phyloP scores from a whole-genome alignment of 306 rosid species.

The Myrica gale region DNA sequence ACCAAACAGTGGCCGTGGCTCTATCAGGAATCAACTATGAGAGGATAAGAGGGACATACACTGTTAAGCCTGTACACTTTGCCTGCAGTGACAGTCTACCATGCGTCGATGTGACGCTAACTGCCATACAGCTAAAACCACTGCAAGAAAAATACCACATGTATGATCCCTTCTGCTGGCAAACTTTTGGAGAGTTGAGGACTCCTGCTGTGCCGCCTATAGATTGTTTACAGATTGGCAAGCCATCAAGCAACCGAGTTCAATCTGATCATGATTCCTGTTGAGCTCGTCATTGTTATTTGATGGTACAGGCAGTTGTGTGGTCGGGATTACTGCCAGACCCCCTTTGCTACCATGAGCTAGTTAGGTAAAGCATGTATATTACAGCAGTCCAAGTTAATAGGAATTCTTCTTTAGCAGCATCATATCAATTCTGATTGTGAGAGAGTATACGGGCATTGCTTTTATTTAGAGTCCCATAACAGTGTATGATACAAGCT shows the following conservation, averaged over 20 bases:
- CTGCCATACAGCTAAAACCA: slow-evolving; percentile 67
- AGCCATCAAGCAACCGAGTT: slow-evolving; percentile 72
- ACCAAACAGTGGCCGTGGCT: slow-evolving; percentile 80
- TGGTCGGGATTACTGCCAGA: slow-evolving; percentile 52
- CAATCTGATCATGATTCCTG: slow-evolving; percentile 72
- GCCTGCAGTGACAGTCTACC: slow-evolving; percentile 96
- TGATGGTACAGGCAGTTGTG: slow-evolving; percentile 43
- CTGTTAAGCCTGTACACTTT: slow-evolving; percentile 86
- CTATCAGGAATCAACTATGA: slow-evolving; percentile 89
- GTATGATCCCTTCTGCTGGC: slow-evolving; percentile 89
- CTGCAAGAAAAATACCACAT: slow-evolving; percentile 74
- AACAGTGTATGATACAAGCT: slow-evolving; percentile 31
- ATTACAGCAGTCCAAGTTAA: slow-evolving; percentile 39
- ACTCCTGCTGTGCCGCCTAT: slow-evolving; percentile 88
- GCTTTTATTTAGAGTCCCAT: slow-evolving; percentile 41
- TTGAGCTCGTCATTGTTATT: slow-evolving; percentile 31
- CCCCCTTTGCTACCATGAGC: slow-evolving; percentile 50
- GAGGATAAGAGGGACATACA: slow-evolving; percentile 76
- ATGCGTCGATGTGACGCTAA: slow-evolving; percentile 77
- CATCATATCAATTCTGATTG: slow-evolving; percentile 26
- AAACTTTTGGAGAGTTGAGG: slow-evolving; percentile 76
- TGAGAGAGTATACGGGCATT: slow-evolving; percentile 39
- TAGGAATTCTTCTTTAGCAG: slow-evolving; percentile 41
- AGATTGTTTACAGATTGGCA: slow-evolving; percentile 72
- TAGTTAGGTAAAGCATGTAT: slow-evolving; percentile 47